phyloP scores from a whole-genome alignment of 2,329 filamentous ascomycete genomes.

The Tetracladium maxilliforme region DNA sequence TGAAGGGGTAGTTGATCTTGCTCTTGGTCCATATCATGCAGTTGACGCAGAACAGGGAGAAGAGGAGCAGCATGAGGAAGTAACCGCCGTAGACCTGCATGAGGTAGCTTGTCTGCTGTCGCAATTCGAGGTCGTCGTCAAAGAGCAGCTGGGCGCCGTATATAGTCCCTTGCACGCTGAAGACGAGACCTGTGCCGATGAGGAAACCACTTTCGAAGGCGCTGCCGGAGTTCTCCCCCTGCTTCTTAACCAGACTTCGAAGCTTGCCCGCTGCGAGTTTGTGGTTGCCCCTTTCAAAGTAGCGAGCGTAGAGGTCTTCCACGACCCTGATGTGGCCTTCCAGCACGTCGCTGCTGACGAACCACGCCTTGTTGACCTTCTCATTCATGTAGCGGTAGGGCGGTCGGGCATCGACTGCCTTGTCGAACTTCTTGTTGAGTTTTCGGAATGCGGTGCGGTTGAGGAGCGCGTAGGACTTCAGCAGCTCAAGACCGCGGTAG shows the following conservation, averaged over 20 bases:
- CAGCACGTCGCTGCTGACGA: conserved; percentile 76
- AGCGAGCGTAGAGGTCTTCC: conserved; percentile 85
- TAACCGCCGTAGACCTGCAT: conserved; percentile 89
- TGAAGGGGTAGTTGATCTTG: conserved; percentile 92
- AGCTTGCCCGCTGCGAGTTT: conserved; percentile 85
- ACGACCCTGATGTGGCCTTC: conserved; percentile 68
- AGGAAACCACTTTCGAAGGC: conserved; percentile 50
- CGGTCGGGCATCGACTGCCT: conserved; percentile 66
- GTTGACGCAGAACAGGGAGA: conserved; percentile 72
- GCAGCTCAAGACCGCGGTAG: conserved; percentile 77
- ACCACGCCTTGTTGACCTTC: conserved; percentile 80
- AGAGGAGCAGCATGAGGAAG: conserved; percentile 68
- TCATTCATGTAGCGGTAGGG: conserved; percentile 75
- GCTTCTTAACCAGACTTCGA: conserved; percentile 51
- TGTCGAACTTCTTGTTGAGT: conserved; percentile 98
- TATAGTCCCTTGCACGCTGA: conserved; percentile 50
- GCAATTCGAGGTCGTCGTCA: conserved; percentile 30
- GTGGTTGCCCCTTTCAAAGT: conserved; percentile 86
- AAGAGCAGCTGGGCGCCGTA: conserved; percentile 39
- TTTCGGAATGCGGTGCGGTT: conserved; percentile 93
- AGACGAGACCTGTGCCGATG: conserved; percentile 52
- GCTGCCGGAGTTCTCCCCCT: conserved; percentile 36
- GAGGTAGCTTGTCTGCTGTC: conserved; percentile 47
- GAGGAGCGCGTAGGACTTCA: conserved; percentile 81
- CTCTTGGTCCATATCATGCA: conserved; percentile 70